These are phyloP conservation scores for Oryza officinalis DNA, from an alignment of 176 grass and related monocot species.

Conservation along the genomic window DNA sequence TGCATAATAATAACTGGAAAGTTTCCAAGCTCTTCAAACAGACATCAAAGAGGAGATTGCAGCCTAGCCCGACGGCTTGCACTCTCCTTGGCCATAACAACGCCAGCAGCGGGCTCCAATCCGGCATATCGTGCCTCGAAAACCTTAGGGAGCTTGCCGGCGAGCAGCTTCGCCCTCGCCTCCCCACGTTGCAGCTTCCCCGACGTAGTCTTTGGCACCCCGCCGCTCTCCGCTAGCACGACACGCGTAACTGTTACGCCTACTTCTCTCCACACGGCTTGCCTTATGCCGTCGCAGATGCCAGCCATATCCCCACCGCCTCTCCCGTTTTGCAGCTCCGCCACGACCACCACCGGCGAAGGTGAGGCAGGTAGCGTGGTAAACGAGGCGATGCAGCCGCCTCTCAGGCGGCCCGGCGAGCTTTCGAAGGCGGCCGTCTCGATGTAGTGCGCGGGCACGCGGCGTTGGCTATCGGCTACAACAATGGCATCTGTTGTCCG, in stretches of 20 bases:
- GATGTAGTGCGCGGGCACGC: conserved; percentile 47
- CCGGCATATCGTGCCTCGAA: conserved; percentile 28
- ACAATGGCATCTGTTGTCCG: conserved; percentile 22
- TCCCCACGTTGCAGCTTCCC: conserved; percentile 46
- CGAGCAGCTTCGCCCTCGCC: conserved; percentile 40
- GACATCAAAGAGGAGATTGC: conserved; percentile 36
- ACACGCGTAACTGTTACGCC: conserved; percentile 21
- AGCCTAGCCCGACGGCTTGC: not conserved
- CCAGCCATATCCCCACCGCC: not conserved
- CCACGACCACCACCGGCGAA: conserved; percentile 34
- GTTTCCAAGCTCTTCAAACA: not conserved
- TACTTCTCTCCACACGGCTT: conserved; percentile 36
- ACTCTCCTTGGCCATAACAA: not conserved
- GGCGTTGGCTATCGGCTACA: not conserved
- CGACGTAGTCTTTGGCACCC: conserved; percentile 50
- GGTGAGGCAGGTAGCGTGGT: not conserved
- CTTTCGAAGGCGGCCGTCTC: conserved; percentile 32
- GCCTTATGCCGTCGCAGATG: conserved; percentile 47
- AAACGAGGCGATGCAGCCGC: conserved; percentile 43
- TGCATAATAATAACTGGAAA: too few relatives aligned
- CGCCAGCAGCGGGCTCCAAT: not conserved
- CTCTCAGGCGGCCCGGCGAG: conserved; percentile 27
- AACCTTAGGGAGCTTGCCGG: conserved; percentile 31
- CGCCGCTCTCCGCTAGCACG: conserved; percentile 46
- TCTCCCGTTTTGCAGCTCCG: conserved; percentile 42